Evolutionary conservation across 2,329 filamentous ascomycete genomes (phyloP).

Genomic region (Cyanodermella asteris): DNA sequence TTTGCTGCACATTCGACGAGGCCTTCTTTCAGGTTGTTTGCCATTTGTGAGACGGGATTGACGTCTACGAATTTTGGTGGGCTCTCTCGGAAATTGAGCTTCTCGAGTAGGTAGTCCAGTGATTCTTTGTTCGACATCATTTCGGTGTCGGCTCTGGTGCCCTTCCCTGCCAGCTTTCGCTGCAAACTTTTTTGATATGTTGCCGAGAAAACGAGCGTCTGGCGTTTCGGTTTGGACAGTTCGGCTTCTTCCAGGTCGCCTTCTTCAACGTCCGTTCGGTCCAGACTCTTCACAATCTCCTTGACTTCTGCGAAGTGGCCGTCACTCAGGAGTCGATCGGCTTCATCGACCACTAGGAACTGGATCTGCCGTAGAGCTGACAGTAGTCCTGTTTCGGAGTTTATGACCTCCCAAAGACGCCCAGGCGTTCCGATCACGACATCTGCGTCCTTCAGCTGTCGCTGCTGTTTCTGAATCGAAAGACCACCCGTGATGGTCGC

Average conservation of each 20-base stretch:
- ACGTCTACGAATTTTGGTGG: conserved; percentile 81
- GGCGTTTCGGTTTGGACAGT: conserved; percentile 27
- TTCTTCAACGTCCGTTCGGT: conserved; percentile 34
- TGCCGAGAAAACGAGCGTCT: conserved; percentile 90
- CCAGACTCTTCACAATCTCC: conserved; percentile 63
- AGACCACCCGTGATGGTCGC: conserved; percentile 80
- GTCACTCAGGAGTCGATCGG: conserved; percentile 73
- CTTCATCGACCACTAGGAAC: conserved; percentile 84
- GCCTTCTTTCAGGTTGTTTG: conserved; percentile 63
- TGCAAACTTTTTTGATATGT: conserved; percentile 86
- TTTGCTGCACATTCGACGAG: conserved; percentile 79
- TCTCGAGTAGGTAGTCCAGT: conserved; percentile 80
- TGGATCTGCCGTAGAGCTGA: conserved; percentile 48
- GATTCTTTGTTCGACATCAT: conserved; percentile 54
- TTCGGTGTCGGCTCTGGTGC: conserved; percentile 32
- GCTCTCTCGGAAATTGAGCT: conserved; percentile 66
- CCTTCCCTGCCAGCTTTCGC: conserved; percentile 68
- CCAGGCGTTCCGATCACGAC: conserved; percentile 88
- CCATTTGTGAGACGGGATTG: conserved; percentile 78
- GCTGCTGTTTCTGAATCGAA: conserved; percentile 84
- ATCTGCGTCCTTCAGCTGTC: conserved; percentile 63
- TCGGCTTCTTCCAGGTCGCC: conserved; percentile 23
- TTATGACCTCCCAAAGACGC: conserved; percentile 82
- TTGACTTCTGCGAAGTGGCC: conserved; percentile 90
- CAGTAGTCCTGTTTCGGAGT: conserved; percentile 47